Evolutionary conservation across 305 asterid genomes (phyloP), one percentile per base, ranked within the genome.

Genomic region (Striga hermonthica): DNA sequence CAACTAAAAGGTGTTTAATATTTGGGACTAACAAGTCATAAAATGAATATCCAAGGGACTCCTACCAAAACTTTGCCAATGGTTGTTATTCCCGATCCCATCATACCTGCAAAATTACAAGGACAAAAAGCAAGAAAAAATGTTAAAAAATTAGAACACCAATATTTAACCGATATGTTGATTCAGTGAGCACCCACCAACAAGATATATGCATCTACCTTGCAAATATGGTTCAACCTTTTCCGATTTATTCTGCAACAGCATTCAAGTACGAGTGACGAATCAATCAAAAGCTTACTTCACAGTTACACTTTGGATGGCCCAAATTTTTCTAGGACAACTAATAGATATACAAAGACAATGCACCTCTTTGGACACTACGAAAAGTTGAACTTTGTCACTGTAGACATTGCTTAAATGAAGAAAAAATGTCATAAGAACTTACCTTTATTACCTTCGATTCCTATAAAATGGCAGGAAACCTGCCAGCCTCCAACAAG

Each of bases 71-170:
- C 82, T 71, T 79, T 78, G 66, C 97, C 99, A 36, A 93, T 90
- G 6, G 99, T 93, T 40, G 97, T 90, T 85, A 90, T 93, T 44
- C 99, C 97, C 35, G 96, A 93, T 67, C 97, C 99, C 97, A 93
- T 93, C 99, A 93, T 84, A 71, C 98, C 96, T 93, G 78, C 31
- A 22, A 22, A 22, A 22, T 22, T 22, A 22, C 47, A 71, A 2
- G 31, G 31, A 77, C 16, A 68, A 45, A 52, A 13, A 39, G 41
- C 70, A 56, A n/a, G 28, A 39, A 28, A 31, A 37, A 22, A 37
- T 22, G 31, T 22, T 22, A 53, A 66, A 15, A 15, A 57, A 4
- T 8, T 11, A 8, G 11, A 9, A 34, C 11, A 57, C 39, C 41
- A 4, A 11, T 14, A 41, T 62, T 37, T 16, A 36, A 35, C 28